These are phyloP conservation scores for Waitea zeae DNA, from an alignment of 1,284 basidiomycete species.

Conservation along the genomic window DNA sequence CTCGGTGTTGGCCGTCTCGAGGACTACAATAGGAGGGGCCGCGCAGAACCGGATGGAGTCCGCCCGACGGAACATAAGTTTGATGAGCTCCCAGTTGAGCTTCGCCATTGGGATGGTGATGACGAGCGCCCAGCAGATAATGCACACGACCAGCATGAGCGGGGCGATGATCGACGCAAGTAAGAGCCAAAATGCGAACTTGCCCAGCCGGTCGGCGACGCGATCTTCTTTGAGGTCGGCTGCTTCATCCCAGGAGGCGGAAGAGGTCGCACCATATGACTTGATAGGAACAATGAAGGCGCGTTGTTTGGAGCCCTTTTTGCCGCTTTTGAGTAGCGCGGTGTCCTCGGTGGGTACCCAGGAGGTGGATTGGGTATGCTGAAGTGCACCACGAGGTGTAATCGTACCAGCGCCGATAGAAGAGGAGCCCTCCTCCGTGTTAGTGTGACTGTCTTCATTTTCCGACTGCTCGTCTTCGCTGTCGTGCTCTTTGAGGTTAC, in stretches of 20 bases:
- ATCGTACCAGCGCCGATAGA: slow-evolving; percentile 5
- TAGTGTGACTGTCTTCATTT: slow-evolving; percentile 4
- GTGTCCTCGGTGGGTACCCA: slow-evolving; percentile 18
- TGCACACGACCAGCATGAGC: slow-evolving; percentile 71
- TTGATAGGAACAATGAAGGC: slow-evolving; percentile 25
- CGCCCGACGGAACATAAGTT: slow-evolving; percentile 69
- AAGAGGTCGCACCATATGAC: slow-evolving; percentile 43
- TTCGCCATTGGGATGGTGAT: slow-evolving; percentile 98
- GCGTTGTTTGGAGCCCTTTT: slow-evolving; percentile 7
- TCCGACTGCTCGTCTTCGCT: slow-evolving; percentile 25
- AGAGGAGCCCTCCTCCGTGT: slow-evolving; percentile 7
- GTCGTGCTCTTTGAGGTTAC: slow-evolving; percentile 37
- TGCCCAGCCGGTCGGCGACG: slow-evolving; percentile 39
- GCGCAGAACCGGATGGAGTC: slow-evolving; percentile 85
- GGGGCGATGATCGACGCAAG: slow-evolving; percentile 75
- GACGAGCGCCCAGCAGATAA: slow-evolving; percentile 86
- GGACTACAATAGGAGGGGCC: slow-evolving; percentile 37
- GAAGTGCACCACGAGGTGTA: slow-evolving; percentile 5
- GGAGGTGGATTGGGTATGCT: slow-evolving; percentile 14
- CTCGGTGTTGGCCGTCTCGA: slow-evolving; percentile 16
- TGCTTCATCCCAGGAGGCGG: slow-evolving; percentile 14
- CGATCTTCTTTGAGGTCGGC: slow-evolving; percentile 17
- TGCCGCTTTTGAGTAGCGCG: slow-evolving; percentile 14
- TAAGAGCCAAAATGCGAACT: slow-evolving; percentile 62
- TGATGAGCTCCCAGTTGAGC: slow-evolving; percentile 85